Base-by-base conservation (phyloP, 495 filamentous ascomycete species). In the Neurospora terricola region DNA sequence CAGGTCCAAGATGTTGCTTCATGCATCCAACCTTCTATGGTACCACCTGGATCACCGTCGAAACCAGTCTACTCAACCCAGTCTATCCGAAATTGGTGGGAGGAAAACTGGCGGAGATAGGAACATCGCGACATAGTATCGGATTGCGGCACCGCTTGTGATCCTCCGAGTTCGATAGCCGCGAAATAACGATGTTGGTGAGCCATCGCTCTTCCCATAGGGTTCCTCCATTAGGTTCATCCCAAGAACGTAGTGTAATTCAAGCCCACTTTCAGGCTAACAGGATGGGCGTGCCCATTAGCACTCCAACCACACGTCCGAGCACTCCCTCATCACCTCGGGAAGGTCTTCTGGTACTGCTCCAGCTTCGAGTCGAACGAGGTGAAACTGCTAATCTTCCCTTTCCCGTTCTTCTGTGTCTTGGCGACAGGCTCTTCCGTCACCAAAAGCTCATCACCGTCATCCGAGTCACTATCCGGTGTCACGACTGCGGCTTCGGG, bases 381-480 rank as follows among this genome's bases (percentile, higher is more conserved):
- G 27, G 38, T 36, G 42, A 73, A 70, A 34, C 23, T 62, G 23
- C 54, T 62, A 37, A 6, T n/a, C 16, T 30, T 27, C 66, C 30
- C 54, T 6, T 62, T 66, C n/a, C 40, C 18, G 3, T 39, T 45
- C 42, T 30, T 39, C 34, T 21, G 21, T 23, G 66, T 6, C 62
- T 30, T 34, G 10, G 30, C 36, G 62, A 34, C 54, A 3, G 54
- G 54, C 54, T 73, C 72, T 18, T 74, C 76, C 37, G 74, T 74
- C 9, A 77, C 76, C 34, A 77, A 38, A 16, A 78, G 72, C 36
- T 68, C 69, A 43, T 77, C 77, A 4, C 74, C 36, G 21, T 68
- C 69, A 7, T 75, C 70, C 8, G 16, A 48, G 5, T 74, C 77
- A 36, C 71, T 73, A 10, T 72, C 39, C 21, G 16, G 12, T 5